Conservation (phyloP, 768 basidiomycete genomes). For the Russula earlei region DNA sequence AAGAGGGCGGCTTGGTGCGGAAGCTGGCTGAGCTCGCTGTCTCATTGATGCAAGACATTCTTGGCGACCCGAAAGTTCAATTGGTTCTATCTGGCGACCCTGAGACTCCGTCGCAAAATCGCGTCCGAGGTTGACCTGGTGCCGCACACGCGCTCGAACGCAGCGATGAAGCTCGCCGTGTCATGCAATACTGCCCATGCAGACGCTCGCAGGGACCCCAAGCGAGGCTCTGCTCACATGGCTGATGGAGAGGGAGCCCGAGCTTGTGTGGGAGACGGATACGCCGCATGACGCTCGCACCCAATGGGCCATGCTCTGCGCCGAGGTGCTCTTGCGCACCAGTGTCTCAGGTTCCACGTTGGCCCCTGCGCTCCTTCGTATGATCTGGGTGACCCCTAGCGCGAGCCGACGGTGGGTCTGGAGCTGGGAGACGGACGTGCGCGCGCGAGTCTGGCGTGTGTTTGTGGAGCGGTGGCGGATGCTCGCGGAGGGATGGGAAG, state of each 20-base stretch:
- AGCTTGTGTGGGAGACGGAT: conserved; percentile 36
- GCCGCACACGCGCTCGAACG: conserved; percentile 29
- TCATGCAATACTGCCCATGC: conserved; percentile 35
- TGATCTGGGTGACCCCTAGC: conserved; percentile 24
- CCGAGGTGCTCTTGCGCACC: conserved; percentile 42
- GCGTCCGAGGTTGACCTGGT: conserved; percentile 4
- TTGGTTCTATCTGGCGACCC: conserved; percentile 11
- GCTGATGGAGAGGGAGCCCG: conserved; percentile 40
- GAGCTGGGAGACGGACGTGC: conserved; percentile 35
- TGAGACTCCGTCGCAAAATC: background rate
- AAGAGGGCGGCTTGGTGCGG: conserved; percentile 28
- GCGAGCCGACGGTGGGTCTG: conserved; percentile 23
- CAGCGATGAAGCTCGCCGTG: conserved; percentile 47
- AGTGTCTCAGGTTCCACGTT: conserved; percentile 35
- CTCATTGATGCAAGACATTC: conserved; percentile 12
- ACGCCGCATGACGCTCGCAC: conserved; percentile 36
- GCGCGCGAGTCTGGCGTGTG: conserved; percentile 46
- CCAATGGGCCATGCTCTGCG: conserved; percentile 53
- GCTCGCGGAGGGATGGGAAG: conserved; percentile 40
- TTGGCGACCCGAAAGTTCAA: conserved; percentile 12
- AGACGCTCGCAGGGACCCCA: conserved; percentile 35
- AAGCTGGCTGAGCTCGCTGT: conserved; percentile 18
- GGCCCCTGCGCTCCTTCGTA: conserved; percentile 30
- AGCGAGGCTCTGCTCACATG: conserved; percentile 36
- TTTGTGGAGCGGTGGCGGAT: conserved; percentile 50